Percentiles rank a stretch among this genome's conserved stretches.
These are phyloP conservation scores for Pyricularia sp. DNA, from an alignment of 2,329 filamentous ascomycete species.

Conservation along the genomic window DNA sequence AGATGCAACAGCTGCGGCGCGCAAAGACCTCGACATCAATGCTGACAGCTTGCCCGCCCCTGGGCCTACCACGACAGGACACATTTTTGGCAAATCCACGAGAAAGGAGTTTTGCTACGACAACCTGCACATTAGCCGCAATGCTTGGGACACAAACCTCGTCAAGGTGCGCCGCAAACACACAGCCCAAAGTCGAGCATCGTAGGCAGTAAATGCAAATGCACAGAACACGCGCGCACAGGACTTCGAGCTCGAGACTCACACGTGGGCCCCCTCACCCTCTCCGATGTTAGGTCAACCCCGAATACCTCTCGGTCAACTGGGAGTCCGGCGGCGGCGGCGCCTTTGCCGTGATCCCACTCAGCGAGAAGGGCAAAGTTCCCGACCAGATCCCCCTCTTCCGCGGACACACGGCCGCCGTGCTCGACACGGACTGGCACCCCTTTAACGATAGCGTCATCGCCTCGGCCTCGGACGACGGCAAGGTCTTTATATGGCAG, in stretches of 20 bases:
- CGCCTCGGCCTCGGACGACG: conserved; percentile 91
- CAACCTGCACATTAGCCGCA: conserved; percentile 92
- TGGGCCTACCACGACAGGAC: conserved; percentile 49
- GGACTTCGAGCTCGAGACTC: background rate
- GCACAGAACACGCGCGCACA: background rate
- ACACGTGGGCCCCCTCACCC: conserved; percentile 8
- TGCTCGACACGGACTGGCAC: conserved; percentile 97
- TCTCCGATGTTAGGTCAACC: conserved; percentile 61
- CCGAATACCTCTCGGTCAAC: conserved; percentile 93
- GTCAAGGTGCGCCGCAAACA: conserved; percentile 62
- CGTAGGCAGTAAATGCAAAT: background rate
- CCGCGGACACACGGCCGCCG: conserved; percentile 88
- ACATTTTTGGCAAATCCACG: conserved; percentile 94
- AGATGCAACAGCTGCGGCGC: background rate
- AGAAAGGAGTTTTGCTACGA: conserved; percentile 98
- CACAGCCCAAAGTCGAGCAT: no score
- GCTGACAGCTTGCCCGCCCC: conserved; percentile 11
- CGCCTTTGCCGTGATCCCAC: conserved; percentile 90
- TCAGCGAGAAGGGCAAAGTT: conserved; percentile 80
- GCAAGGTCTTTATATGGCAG: conserved; percentile 94
- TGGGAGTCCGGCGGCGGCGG: conserved; percentile 96
- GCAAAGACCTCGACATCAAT: background rate
- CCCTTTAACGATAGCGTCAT: conserved; percentile 93
- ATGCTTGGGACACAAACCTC: conserved; percentile 98
- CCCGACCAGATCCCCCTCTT: conserved; percentile 93